Evolutionary conservation across 2,329 filamentous ascomycete species (phyloP).

Genomic region (Calonectria pteridis): DNA sequence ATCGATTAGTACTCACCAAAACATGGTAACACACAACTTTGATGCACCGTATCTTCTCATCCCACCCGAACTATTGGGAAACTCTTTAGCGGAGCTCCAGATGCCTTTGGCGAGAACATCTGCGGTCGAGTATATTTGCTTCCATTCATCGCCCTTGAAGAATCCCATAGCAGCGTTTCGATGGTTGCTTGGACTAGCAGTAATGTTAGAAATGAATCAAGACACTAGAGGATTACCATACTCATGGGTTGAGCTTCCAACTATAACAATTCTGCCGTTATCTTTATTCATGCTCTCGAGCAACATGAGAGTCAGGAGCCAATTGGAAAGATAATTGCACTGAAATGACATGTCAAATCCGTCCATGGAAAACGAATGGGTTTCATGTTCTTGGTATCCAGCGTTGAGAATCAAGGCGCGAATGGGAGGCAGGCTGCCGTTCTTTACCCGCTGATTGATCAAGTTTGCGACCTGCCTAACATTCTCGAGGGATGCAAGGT

Average conservation of each 20-base stretch:
- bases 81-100: not conserved
- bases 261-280: not conserved
- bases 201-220: not conserved
- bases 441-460: not conserved
- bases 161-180: not conserved
- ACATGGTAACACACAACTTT: not conserved
- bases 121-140: not conserved
- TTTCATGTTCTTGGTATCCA: not conserved
- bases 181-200: not conserved
- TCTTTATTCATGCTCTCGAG: not conserved
- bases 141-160: not conserved
- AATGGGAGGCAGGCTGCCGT: not conserved
- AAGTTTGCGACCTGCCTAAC: not conserved
- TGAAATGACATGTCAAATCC: not conserved
- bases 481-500: not conserved
- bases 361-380: not conserved
- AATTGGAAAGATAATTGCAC: not conserved
- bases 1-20: not conserved
- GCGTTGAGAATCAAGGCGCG: not conserved
- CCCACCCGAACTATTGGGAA: not conserved
- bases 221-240: not conserved
- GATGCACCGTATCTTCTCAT: not conserved
- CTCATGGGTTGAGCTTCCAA: not conserved
- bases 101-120: not conserved
- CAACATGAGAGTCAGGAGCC: not conserved